These are phyloP conservation scores for Setaria viridis DNA, from an alignment of 202 grass and related monocot genomes.

Conservation along the genomic window DNA sequence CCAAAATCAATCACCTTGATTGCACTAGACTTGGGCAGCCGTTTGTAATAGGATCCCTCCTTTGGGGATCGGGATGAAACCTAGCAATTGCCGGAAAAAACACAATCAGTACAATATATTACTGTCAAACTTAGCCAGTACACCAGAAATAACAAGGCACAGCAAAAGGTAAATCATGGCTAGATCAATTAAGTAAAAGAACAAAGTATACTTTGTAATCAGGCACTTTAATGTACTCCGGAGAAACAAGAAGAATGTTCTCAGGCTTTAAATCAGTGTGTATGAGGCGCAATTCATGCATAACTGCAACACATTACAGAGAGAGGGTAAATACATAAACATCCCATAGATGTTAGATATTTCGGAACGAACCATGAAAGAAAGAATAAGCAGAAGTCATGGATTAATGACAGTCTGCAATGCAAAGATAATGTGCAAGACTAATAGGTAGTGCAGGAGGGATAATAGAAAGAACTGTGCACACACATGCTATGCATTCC, in stretches of 20 bases:
- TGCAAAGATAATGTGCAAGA: conserved; percentile 38
- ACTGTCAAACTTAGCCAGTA: neutral
- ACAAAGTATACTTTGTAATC: conserved; percentile 96
- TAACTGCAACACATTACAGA: conserved; percentile 94
- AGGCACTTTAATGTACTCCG: conserved; percentile 95
- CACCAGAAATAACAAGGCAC: neutral
- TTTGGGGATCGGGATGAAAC: conserved; percentile 67
- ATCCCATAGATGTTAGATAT: conserved; percentile 35
- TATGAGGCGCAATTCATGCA: conserved; percentile 98
- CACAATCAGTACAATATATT: conserved; percentile 37
- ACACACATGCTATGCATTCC: conserved; percentile 99
- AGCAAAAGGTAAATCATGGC: neutral
- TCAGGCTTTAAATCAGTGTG: conserved; percentile 99
- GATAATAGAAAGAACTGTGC: conserved; percentile 55
- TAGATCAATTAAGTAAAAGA: conserved; percentile 43
- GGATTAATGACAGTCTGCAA: conserved; percentile 36
- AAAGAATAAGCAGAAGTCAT: conserved; percentile 40
- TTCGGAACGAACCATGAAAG: conserved; percentile 38
- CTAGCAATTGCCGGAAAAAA: conserved; percentile 34
- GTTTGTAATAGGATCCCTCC: conserved; percentile 82
- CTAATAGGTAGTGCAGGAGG: conserved; percentile 45
- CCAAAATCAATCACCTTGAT: conserved; percentile 99
- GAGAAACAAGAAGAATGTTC: conserved; percentile 99
- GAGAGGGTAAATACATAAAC: conserved; percentile 57
- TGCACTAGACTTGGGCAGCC: conserved; percentile 84